Evolutionary conservation across 805 yeast species (phyloP), one percentile per base, ranked within the genome.

Genomic region (Barnettozyma sp.): DNA sequence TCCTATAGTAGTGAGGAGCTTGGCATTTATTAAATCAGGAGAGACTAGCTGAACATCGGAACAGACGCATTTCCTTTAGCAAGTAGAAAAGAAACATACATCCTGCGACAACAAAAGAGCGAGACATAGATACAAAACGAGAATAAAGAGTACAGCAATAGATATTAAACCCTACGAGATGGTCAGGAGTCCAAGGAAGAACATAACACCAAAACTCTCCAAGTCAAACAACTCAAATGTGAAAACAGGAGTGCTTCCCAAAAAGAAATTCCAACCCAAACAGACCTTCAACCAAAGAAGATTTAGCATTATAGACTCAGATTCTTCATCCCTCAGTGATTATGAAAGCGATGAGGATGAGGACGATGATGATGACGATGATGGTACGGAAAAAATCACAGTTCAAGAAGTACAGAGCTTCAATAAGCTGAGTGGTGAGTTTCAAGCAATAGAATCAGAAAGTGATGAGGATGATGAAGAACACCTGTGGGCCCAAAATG

Each of bases 261-360:
- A 38, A 38, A 35, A 27, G 24, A 42, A 45, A 8, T 30, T 33
- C 28, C 33, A 38, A 31, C 35, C 26, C 17, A 32, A 35, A 14
- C 40, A 34, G 17, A 19, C 12, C 9, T 33, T 23, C 25, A 53
- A 59, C 38, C 66, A 63, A 31, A 60, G 71, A 50, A 55, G 65
- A 42, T 67, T 67, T 42, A 63, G 70, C 44, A 46, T 67, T 18
- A 52, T 67, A 10, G 67, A 66, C 37, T 65, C 70, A n/a, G 66
- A 66, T 16, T 55, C 58, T 1, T 61, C 67, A 8, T 59, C 65
- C 7, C 36, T 62, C 16, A 62, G 67, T 39, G 66, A 62, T 7
- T 54, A 58, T 15, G 59, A 63, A 16, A 62, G 59, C 21, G 58
- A 49, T n/a, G 60, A 55, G 6, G 46, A 46, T 19, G 48, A 49